Evolutionary conservation across 164 flowering plant genomes (phyloP), one percentile per base, ranked within the genome.

Genomic region (Liriodendron chinense): DNA sequence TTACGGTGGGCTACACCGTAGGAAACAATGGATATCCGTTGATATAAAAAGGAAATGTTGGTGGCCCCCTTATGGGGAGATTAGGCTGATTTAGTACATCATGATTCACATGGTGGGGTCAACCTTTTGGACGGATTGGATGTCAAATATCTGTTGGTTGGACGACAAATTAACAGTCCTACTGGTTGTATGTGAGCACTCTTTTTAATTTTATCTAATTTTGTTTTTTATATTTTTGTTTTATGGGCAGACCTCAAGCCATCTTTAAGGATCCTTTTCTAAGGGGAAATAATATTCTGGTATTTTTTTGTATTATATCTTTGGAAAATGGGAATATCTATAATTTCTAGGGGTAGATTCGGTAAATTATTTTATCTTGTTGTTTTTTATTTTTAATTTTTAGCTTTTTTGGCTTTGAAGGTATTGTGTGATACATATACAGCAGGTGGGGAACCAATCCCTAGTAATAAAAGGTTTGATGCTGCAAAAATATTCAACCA

Each of bases 351-450:
- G 14, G 64, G 64, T 22, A 61, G 64, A 4, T 61, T 16, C 8
- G 9, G 21, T 61, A 7, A 61, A 61, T 18, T 9, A 61, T 6
- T 20, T 18, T n/a, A 61, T 61, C 64, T 61, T 6, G 21, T 20
- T 7, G 64, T 61, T 18, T 16, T 61, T 61, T 8, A 18, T 20
- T 59, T 16, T 61, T 61, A 22, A 18, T 20, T 59, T 79, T 80
- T 65, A 47, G n/a, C 24, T 34, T 28, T 57, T 43, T 53, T 28
- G 9, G 21, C 9, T 53, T 74, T 9, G 59, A 12, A 89, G 93
- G 93, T 90, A 0, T 85, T 90, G 84, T 90, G 94, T 67, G 91
- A 90, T 83, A 69, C 87, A 20, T 89, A 89, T 72, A 89, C 92
- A 1, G 88, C 91, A 18, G 82, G 80, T 0, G 94, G 94, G 0